Conservation (phyloP, 495 filamentous ascomycete species). For the Lasiosphaeria ovina region DNA sequence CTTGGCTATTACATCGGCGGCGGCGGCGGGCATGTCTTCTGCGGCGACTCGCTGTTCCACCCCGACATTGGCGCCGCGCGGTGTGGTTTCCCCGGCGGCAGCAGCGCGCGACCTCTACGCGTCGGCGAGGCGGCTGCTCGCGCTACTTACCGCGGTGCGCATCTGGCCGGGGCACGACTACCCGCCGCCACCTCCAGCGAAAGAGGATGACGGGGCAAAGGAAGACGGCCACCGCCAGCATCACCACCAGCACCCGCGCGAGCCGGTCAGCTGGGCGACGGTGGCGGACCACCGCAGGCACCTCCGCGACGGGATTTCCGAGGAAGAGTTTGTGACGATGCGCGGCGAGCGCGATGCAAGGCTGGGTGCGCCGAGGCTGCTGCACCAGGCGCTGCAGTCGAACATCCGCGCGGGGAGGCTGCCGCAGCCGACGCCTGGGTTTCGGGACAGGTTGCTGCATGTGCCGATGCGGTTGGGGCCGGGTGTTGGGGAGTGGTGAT, state of each 20-base stretch:
- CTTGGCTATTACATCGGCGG: conserved; percentile 57
- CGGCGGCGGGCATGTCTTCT: too few relatives aligned
- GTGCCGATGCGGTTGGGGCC: conserved; percentile 33
- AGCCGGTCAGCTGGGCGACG: conserved; percentile 43
- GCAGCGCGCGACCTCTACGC: conserved; percentile 41
- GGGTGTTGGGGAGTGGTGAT: neutral
- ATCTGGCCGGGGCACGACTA: conserved; percentile 54
- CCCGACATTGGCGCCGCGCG: conserved; percentile 56
- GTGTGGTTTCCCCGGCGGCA: conserved; percentile 58
- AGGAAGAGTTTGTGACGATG: conserved; percentile 50
- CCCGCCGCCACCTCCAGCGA: conserved; percentile 24
- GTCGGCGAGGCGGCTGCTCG: conserved; percentile 43
- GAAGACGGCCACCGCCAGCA: neutral
- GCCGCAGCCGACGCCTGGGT: conserved; percentile 28
- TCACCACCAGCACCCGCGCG: neutral
- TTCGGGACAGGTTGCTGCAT: conserved; percentile 38
- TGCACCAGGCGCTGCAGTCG: conserved; percentile 57
- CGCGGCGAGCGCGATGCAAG: conserved; percentile 46
- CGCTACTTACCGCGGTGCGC: conserved; percentile 41
- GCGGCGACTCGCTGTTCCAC: conserved; percentile 59
- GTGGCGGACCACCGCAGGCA: conserved; percentile 54
- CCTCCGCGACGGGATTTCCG: conserved; percentile 36
- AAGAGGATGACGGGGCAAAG: too few relatives aligned
- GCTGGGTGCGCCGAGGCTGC: conserved; percentile 49
- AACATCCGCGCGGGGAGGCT: conserved; percentile 56